Percentiles rank a stretch among this genome's conserved stretches.
phyloP scores from a whole-genome alignment of 202 grass and related monocot genomes.

The Zoysia matrella region DNA sequence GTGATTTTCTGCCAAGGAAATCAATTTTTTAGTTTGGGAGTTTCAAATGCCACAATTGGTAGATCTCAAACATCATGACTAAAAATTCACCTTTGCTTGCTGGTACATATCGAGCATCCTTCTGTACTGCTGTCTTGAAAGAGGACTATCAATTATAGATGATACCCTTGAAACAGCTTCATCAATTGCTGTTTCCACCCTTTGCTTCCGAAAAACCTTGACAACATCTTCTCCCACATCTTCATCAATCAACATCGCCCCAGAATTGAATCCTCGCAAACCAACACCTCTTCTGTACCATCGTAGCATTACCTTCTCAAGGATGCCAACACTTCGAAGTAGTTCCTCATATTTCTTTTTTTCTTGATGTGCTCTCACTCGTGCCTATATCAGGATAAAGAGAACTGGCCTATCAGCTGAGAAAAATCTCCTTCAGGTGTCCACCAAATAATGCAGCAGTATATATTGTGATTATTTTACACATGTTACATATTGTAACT shows the following conservation, averaged over 20 bases:
- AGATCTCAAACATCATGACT: not conserved
- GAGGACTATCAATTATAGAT: slow-evolving; percentile 8
- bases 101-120: slow-evolving; percentile 76
- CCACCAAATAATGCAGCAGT: slow-evolving; percentile 12
- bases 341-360: slow-evolving; percentile 69
- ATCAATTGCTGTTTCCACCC: no score
- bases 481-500: slow-evolving; percentile 23
- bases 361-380: slow-evolving; percentile 77
- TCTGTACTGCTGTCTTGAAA: slow-evolving; percentile 73
- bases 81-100: slow-evolving; percentile 59
- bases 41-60: not conserved
- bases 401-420: not conserved
- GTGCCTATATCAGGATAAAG: slow-evolving; percentile 56
- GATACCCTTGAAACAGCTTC: no score
- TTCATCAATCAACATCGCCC: no score
- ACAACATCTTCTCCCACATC: no score
- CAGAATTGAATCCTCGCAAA: no score
- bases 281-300: no score
- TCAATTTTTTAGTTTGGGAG: not conserved
- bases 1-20: not conserved
- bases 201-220: no score
- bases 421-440: not conserved
- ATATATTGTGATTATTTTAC: slow-evolving; percentile 6
- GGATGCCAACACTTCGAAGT: slow-evolving; percentile 56
- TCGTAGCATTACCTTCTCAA: slow-evolving; percentile 60